Conservation (phyloP, 2,329 filamentous ascomycete species). For the Chrysosporium queenslandicum region DNA sequence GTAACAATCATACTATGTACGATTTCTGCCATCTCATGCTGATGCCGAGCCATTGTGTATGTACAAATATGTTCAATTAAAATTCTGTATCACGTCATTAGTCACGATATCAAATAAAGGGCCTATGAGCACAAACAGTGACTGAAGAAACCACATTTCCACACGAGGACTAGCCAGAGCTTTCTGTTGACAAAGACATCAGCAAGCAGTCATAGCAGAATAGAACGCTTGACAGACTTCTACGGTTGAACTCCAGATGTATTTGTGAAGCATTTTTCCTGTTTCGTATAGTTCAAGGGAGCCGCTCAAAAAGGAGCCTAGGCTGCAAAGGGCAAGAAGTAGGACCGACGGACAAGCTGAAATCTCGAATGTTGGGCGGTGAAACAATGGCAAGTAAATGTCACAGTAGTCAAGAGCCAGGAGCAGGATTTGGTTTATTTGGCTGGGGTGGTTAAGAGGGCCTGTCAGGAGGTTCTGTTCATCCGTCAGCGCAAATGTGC, state of each 20-base stretch:
- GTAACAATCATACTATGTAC: conserved; percentile 21
- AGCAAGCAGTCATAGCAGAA: background rate
- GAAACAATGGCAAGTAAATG: conserved; percentile 19
- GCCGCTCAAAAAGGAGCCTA: conserved; percentile 15
- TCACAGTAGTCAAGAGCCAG: conserved; percentile 20
- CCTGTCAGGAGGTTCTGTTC: conserved; percentile 12
- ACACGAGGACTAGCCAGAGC: conserved; percentile 17
- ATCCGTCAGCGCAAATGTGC: background rate
- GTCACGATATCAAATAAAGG: background rate
- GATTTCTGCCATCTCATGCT: conserved; percentile 21
- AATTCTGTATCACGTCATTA: conserved; percentile 12
- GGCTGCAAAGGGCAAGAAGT: conserved; percentile 18
- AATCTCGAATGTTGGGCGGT: conserved; percentile 18
- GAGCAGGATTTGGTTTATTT: conserved; percentile 13
- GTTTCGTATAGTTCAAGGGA: conserved; percentile 11
- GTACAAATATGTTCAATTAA: conserved; percentile 20
- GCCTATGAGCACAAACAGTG: conserved; percentile 12
- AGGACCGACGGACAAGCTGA: conserved; percentile 13
- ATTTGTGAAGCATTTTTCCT: conserved; percentile 15
- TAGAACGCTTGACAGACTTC: conserved; percentile 11
- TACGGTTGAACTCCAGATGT: conserved; percentile 16
- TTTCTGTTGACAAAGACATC: conserved; percentile 10
- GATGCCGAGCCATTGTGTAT: conserved; percentile 18
- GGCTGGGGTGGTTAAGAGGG: conserved; percentile 13
- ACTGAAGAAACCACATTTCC: conserved; percentile 20